These are phyloP conservation scores for Pilobolus umbonatus DNA, from an alignment of 192 early-diverging fungal species.

Conservation along the genomic window DNA sequence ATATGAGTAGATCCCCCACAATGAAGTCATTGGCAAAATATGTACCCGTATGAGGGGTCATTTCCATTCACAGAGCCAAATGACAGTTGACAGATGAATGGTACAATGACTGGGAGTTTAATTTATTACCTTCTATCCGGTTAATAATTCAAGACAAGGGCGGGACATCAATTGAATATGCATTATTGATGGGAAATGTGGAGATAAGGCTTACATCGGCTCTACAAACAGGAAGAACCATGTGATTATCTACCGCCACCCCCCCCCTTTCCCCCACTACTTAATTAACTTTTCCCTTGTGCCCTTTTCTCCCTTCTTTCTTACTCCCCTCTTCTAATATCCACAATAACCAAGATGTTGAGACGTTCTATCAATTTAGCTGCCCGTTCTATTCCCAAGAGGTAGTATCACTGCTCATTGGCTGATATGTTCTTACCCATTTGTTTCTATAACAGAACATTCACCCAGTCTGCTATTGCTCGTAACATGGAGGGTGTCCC, in stretches of 20 bases:
- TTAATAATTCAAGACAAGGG: too few species aligned
- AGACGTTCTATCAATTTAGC: slow-evolving; percentile 13
- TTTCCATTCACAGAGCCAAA: too few species aligned
- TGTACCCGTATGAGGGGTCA: too few species aligned
- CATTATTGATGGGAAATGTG: slow-evolving; percentile 10
- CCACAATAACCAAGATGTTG: too few species aligned
- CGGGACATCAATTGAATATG: neutral
- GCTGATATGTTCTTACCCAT: neutral
- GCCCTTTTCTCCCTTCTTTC: neutral
- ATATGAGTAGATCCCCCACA: too few species aligned
- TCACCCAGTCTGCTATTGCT: slow-evolving; percentile 42
- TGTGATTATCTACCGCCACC: slow-evolving; percentile 16
- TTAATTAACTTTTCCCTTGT: neutral
- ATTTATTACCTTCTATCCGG: too few species aligned
- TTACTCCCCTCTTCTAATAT: neutral
- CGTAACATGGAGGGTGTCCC: slow-evolving; percentile 28
- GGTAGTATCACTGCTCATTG: slow-evolving; percentile 7
- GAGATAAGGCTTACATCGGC: slow-evolving; percentile 1
- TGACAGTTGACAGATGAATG: too few species aligned
- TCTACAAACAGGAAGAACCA: neutral
- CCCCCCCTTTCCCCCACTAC: neutral
- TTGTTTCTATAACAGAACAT: slow-evolving; percentile 32
- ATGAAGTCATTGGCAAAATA: too few species aligned
- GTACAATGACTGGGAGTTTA: too few species aligned
- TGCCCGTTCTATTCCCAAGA: slow-evolving; percentile 24